phyloP scores from a whole-genome alignment of 805 yeast genomes.

The Spathaspora sp. region DNA sequence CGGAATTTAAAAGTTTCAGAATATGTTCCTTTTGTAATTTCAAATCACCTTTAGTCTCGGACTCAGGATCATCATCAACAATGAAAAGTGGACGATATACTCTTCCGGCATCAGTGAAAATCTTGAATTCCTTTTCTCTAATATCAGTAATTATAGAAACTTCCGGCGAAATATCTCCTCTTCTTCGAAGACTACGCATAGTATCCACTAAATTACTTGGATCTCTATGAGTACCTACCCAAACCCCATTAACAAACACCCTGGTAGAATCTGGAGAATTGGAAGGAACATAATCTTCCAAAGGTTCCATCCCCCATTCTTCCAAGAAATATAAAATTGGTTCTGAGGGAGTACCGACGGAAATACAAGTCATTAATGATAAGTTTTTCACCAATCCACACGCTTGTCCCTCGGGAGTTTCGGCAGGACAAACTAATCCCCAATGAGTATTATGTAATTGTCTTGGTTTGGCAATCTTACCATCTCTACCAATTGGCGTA shows the following conservation, averaged over 20 bases:
- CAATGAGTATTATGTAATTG: conserved; percentile 99
- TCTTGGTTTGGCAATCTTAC: conserved; percentile 97
- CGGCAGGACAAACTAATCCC: conserved; percentile 99
- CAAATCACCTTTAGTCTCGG: conserved; percentile 70
- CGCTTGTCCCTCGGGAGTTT: conserved; percentile 99
- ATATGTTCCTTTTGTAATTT: conserved; percentile 83
- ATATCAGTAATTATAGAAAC: conserved; percentile 96
- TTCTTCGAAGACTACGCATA: conserved; percentile 86
- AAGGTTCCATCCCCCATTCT: conserved; percentile 99
- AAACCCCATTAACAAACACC: conserved; percentile 96
- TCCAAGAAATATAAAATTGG: conserved; percentile 90
- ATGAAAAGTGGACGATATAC: conserved; percentile 95
- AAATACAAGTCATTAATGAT: conserved; percentile 94
- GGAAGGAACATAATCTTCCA: conserved; percentile 92
- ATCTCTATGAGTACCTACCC: conserved; percentile 98
- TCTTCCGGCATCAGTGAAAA: conserved; percentile 97
- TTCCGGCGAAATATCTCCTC: conserved; percentile 93
- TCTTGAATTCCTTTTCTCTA: conserved; percentile 92
- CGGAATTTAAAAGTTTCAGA: conserved; percentile 58
- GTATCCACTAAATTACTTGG: conserved; percentile 91
- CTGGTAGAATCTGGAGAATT: conserved; percentile 88
- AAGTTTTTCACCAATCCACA: conserved; percentile 98
- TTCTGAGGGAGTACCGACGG: conserved; percentile 96
- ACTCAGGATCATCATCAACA: conserved; percentile 79
- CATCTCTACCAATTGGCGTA: conserved; percentile 99